phyloP scores from a whole-genome alignment of 1,284 basidiomycete species.

The Sutorius eximius region DNA sequence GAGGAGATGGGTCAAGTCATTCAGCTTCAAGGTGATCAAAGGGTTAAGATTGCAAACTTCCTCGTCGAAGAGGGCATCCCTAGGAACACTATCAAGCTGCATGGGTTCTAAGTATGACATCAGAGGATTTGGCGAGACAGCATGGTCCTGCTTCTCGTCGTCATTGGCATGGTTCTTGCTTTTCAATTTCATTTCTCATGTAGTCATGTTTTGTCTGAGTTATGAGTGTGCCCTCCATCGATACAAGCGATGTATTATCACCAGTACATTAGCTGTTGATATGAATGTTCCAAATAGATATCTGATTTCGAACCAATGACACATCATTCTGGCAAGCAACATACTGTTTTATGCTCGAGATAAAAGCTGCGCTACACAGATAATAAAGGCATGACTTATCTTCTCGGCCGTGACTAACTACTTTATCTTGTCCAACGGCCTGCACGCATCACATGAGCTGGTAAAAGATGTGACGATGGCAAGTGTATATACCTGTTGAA shows the following conservation, averaged over 20 bases:
- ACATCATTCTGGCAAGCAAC: not conserved
- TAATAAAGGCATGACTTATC: slow-evolving; percentile 24
- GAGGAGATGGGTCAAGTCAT: slow-evolving; percentile 97
- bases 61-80: slow-evolving; percentile 77
- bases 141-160: slow-evolving; percentile 4
- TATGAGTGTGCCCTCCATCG: slow-evolving; percentile 14
- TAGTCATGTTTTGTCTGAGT: slow-evolving; percentile 22
- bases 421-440: slow-evolving; percentile 73
- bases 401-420: slow-evolving; percentile 23
- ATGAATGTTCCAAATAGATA: slow-evolving; percentile 26
- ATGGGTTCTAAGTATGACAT: slow-evolving; percentile 65
- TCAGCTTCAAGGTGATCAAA: slow-evolving; percentile 98
- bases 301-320: slow-evolving; percentile 12
- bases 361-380: slow-evolving; percentile 13
- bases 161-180: slow-evolving; percentile 13
- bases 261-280: slow-evolving; percentile 25
- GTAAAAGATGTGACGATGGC: slow-evolving; percentile 1
- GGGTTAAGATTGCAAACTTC: slow-evolving; percentile 87
- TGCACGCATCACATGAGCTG: slow-evolving; percentile 33
- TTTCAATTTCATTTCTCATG: slow-evolving; percentile 15
- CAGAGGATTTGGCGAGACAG: slow-evolving; percentile 3
- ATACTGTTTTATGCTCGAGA: slow-evolving; percentile 5
- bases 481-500: slow-evolving; percentile 74
- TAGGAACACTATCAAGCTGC: slow-evolving; percentile 77
- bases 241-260: slow-evolving; percentile 31